Evolutionary conservation across 345 rosid genomes (phyloP), one percentile per base, ranked within the genome.

Genomic region (Ailanthus altissimus): DNA sequence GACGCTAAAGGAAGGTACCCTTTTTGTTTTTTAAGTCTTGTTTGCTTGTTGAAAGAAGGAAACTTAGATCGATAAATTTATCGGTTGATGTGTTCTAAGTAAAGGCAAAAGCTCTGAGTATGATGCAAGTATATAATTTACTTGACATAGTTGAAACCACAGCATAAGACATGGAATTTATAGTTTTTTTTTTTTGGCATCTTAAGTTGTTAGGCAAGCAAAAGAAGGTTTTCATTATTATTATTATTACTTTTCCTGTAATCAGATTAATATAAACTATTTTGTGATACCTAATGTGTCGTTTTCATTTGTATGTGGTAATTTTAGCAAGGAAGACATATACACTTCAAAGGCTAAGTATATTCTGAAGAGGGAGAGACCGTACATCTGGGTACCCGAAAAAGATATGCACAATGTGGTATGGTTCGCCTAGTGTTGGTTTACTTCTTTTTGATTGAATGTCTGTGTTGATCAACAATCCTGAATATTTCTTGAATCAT

Each of bases 341-440:
- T 85, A 88, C 84, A 86, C 90, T 79, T 91, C 98, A 40, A 94
- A 94, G 84, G 90, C 91, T 28, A 91, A 88, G 86, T 93, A 94
- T 81, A 84, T 91, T 57, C 71, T 89, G 38, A 90, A 79, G 81
- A 85, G 86, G 80, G 98, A 95, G 70, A 94, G 83, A 82, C 98
- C 95, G 0, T 91, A 86, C 79, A 83, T 94, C 45, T 94, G 97
- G 97, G 89, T 94, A 26, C 91, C 94, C 0, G 95, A 93, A 73
- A 85, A 86, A 21, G 98, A 94, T 49, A 72, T 83, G 15, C 97
- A 93, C 85, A 91, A 90, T 82, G 89, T 91, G 83, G 97, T 94
- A 92, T 76, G 89, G 40, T 75, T 64, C 68, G 57, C 28, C 63
- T 25, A 32, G 40, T 60, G 67, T 60, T 28, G 13, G 63, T 54